phyloP scores from a whole-genome alignment of 2,329 filamentous ascomycete species.

The Cytospora piceae region DNA sequence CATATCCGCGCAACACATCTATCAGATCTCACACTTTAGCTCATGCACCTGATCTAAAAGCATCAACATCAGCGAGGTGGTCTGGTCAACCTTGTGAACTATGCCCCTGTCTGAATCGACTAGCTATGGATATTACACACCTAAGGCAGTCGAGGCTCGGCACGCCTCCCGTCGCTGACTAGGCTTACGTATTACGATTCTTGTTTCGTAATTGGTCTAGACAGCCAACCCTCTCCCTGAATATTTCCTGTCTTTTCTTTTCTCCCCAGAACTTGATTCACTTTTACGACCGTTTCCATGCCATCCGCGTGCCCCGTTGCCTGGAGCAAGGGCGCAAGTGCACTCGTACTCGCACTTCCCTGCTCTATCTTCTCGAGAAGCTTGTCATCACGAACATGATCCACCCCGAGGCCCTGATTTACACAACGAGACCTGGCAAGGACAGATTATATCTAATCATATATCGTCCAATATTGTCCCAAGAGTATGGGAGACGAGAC shows the following conservation, averaged over 20 bases:
- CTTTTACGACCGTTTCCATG: slow-evolving; percentile 2
- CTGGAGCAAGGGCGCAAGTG: neutral
- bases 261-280: slow-evolving; percentile 1
- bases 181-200: slow-evolving; percentile 1
- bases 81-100: neutral
- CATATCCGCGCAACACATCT: too few species aligned
- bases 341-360: neutral
- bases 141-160: slow-evolving; percentile 6
- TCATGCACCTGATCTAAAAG: slow-evolving; percentile 11
- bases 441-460: neutral
- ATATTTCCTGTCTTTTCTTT: neutral
- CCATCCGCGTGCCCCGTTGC: neutral
- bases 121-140: neutral
- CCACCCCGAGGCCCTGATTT: neutral
- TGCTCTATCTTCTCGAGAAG: neutral
- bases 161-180: slow-evolving; percentile 11
- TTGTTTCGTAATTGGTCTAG: slow-evolving; percentile 4
- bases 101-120: slow-evolving; percentile 2
- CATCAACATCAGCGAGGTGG: neutral
- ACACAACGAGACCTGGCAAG: neutral
- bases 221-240: slow-evolving; percentile 9
- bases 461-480: slow-evolving; percentile 20
- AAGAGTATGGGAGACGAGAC: neutral
- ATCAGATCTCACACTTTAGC: neutral
- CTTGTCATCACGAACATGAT: neutral